Evolutionary conservation across 2,329 filamentous ascomycete genomes (phyloP).

Genomic region (Beauveria asiatica): DNA sequence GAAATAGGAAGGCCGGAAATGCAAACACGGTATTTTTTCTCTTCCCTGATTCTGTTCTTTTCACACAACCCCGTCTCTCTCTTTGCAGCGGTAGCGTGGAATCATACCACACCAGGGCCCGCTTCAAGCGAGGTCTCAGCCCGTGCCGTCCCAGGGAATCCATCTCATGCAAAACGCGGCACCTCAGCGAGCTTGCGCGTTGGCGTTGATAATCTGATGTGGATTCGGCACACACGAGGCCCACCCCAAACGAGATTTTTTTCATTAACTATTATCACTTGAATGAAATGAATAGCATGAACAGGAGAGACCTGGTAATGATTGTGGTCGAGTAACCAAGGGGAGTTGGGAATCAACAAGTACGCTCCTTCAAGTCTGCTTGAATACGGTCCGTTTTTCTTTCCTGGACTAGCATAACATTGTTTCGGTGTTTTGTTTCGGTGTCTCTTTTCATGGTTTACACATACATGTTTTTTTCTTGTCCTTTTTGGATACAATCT

Average conservation of each 20-base stretch:
- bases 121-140: not conserved
- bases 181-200: not conserved
- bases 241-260: not conserved
- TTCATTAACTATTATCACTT: too few relatives aligned
- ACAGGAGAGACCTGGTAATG: too few relatives aligned
- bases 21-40: not conserved
- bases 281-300: too few relatives aligned
- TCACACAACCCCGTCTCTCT: too few relatives aligned
- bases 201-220: too few relatives aligned
- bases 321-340: too few relatives aligned
- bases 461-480: not conserved
- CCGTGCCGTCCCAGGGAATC: not conserved
- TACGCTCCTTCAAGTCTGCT: too few relatives aligned
- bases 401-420: not conserved
- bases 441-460: too few relatives aligned
- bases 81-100: not conserved
- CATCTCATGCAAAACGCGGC: not conserved
- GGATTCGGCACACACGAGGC: not conserved
- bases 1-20: slow-evolving; percentile 2
- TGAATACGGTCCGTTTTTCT: too few relatives aligned
- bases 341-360: too few relatives aligned
- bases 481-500: not conserved
- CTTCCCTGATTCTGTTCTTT: not conserved
- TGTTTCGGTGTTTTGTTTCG: not conserved
- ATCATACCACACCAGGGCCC: not conserved